Base-by-base conservation (phyloP, 2,329 filamentous ascomycete genomes). In the Periconia sp. region DNA sequence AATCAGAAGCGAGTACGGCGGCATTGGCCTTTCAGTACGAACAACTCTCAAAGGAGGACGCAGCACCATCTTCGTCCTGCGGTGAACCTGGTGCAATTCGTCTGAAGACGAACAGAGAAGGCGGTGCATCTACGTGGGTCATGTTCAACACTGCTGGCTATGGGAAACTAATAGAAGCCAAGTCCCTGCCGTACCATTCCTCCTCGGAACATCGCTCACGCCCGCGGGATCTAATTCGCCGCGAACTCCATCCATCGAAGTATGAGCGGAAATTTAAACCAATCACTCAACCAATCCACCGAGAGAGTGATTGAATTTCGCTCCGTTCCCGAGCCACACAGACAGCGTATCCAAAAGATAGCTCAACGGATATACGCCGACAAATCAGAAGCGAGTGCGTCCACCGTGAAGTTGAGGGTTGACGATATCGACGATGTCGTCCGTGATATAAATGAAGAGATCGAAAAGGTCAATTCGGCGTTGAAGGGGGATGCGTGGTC, bases 381-480 rank as follows among this genome's bases (percentile, higher is more conserved):
- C 47, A 35, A 41, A 14, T 41, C 18, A 10, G 27, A 54, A 7
- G 23, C 30, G 6, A 45, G n/a, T 14, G 15, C 47, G 15, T 37
- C 37, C 2, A 35, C 43, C 18, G 13, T 55, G 23, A 45, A 47
- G 11, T 53, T 58, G 17, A 50, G 48, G 10, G 52, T 49, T 31
- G n/a, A 50, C 10, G 50, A 58, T 17, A 53, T 44, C 10, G 55
- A 58, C 31, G 35, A 55, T 5, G 31, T 40, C 5, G 13, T 58
- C 17, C 49, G 43, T 8, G 55, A 58, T 19, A 58, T 58, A 46
- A 53, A 53, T 18, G 48, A 27, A 23, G 43, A 53, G 11, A 53
- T 58, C 20, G 55, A 55, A 40, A 18, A 37, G 35, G 45, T 53
- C 17, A 58, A 58, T 41, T 44, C 49, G 18, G 46, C 15, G 1